Evolutionary conservation across 805 yeast species (phyloP), one percentile per base, ranked within the genome.

Genomic region (Hanseniaspora lindneri): DNA sequence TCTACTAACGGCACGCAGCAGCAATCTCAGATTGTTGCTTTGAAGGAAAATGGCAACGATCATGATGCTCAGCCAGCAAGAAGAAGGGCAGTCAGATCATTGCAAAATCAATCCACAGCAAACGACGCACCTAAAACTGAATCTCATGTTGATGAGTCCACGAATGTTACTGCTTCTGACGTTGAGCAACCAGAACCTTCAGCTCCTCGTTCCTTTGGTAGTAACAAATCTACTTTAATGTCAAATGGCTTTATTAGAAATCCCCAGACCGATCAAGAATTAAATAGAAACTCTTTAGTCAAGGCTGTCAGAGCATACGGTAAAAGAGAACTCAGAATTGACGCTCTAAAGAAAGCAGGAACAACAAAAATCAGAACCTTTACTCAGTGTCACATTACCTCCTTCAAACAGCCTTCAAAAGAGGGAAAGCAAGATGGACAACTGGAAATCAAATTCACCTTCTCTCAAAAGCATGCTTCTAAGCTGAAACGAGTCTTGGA

Each of bases 261-360:
- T 9, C 49, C 49, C 16, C 47, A 51, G 52, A 40, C 63, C 57
- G 51, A 54, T 54, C 27, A 60, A 58, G 46, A 60, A 60, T 24
- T 56, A 58, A 60, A 52, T 53, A 21, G 51, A 52, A 37, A 50
- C 51, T 23, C 53, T 48, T 23, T 54, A 54, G 47, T 55, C 46
- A 32, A 53, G 50, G 37, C 49, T 55, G 44, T 54, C 54, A 33
- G 50, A 51, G 40, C 53, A 56, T 35, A 59, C 59, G 57, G 51
- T 50, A 16, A 41, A 29, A 28, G 53, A 54, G 39, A 48, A 44
- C 27, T 54, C 52, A 25, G 65, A 59, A 51, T 60, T 60, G 63
- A 54, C 54, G 16, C 52, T 49, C 29, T 61, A 55, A 53, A 54
- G 39, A 37, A 32, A 33, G 23, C 42, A 9, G 41, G 43, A 17